Base-by-base conservation (phyloP, 176 grass and related monocot species). In the Ampelocalamus luodianensis region DNA sequence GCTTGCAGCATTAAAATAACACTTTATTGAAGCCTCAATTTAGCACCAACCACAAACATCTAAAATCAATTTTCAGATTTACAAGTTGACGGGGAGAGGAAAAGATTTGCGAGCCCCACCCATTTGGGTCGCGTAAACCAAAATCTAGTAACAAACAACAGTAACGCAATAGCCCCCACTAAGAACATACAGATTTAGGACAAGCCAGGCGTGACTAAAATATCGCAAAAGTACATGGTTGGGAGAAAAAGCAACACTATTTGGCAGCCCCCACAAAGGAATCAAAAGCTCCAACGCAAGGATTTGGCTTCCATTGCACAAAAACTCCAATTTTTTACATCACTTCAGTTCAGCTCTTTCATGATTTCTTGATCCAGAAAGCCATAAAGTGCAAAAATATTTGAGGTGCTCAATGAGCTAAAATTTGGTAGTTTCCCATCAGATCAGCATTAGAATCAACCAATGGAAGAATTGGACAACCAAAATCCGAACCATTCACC, bases 31-130 rank as follows among this genome's bases (percentile, higher is more conserved):
- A 58, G 37, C 56, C 56, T 14, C 68, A 22, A 86, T 77, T 71
- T 24, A 66, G 36, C 58, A 64, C 10, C 56, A 40, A 72, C 60
- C 22, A 77, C 54, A 37, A 53, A 54, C 55, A 65, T 77, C 54
- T 32, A 63, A 71, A 62, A 39, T 38, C 58, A 83, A 67, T 59
- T 32, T 39, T 40, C 56, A 79, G 74, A 87, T 83, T 73, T 67
- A 74, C 34, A 76, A 8, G 24, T 10, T 39, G 24, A 40, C 20
- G 5, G 6, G 56, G 3, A 13, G 40, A 14, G 39, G 27, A 55
- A 67, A 87, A 66, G 38, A 72, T 90, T 42, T 79, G 66, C 16
- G 12, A 74, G 79, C 39, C 59, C 88, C 84, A 83, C 62, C 62
- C 62, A 65, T 66, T 38, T 62, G 63, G 73, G 72, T 16, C 66